Percentiles rank a stretch among this genome's conserved stretches.
Evolutionary conservation across 306 rosid genomes (phyloP).

Genomic region (Astragalus membranaceus): DNA sequence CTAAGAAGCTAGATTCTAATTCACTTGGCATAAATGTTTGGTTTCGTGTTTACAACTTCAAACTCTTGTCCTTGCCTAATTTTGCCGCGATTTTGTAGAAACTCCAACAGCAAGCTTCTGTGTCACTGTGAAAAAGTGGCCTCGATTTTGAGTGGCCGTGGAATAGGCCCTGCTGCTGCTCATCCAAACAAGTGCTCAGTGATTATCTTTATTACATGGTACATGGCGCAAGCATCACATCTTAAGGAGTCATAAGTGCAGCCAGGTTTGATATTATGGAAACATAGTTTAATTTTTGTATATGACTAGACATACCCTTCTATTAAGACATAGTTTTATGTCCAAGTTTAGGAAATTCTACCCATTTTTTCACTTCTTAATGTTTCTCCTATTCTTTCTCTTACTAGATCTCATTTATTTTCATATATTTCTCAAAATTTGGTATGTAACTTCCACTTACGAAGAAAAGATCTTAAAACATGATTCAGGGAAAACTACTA

Average conservation of each 20-base stretch:
- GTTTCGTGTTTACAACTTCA: too few species aligned
- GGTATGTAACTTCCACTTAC: neutral
- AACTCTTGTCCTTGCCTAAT: too few species aligned
- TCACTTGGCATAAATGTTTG: neutral
- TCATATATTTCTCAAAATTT: neutral
- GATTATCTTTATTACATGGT: neutral
- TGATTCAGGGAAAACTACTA: neutral
- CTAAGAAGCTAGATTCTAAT: slow-evolving; percentile 2
- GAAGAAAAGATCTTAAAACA: neutral
- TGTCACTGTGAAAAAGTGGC: too few species aligned
- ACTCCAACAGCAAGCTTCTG: too few species aligned
- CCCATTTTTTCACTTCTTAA: neutral
- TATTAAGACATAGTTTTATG: neutral
- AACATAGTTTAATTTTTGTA: neutral
- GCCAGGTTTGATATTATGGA: neutral
- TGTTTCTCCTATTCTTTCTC: neutral
- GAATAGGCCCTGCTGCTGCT: too few species aligned
- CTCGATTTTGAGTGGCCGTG: too few species aligned
- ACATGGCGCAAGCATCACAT: neutral
- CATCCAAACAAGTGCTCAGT: too few species aligned
- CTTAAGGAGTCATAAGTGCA: neutral
- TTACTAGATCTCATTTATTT: neutral
- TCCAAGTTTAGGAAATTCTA: too few species aligned
- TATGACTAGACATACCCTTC: neutral
- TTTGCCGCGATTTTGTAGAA: too few species aligned